Evolutionary conservation across 306 rosid genomes (phyloP), one percentile per base, ranked within the genome.

Genomic region (Arachis hypogaea): DNA sequence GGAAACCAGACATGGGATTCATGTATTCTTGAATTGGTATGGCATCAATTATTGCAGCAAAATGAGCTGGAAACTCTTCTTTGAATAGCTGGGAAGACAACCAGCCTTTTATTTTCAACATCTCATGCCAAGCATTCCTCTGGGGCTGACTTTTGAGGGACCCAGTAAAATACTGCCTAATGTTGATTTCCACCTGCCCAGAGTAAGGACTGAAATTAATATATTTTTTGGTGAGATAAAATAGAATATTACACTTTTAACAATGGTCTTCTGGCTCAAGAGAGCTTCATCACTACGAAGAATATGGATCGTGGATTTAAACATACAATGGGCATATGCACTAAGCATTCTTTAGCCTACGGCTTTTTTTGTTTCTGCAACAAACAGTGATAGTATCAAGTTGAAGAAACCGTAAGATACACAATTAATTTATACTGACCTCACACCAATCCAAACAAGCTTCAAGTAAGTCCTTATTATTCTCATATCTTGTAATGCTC

Each of bases 361-460:
- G 28, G 28, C 1, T 22, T 22, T 22, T 22, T 22, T 22, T 22
- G 28, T 22, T 22, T 22, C 28, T 22, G 28, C 28, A 22, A 22
- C 28, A 22, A 22, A 47, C 63, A 68, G 3, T 41, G 18, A 57
- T 29, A 59, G 64, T 68, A 73, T 41, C 63, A 42, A 50, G 63
- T 45, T 9, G 54, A 59, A 57, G 9, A n/a, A 6, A 52, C 29
- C 63, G 44, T 58, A 74, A 59, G 54, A 61, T 66, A 49, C 75
- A 22, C 12, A 68, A 42, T 61, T 77, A 60, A 56, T 47, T 55
- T 65, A 81, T 63, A 52, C 98, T 83, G 77, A 95, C 99, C 99
- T 92, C 98, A 36, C 92, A 95, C 98, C 98, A 90, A 80, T 95
- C 97, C 90, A 95, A 85, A 86, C 90, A 87, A 68, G 89, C 85